Base-by-base conservation (phyloP, 768 basidiomycete species). In the Brasilioporus rufonigricans region DNA sequence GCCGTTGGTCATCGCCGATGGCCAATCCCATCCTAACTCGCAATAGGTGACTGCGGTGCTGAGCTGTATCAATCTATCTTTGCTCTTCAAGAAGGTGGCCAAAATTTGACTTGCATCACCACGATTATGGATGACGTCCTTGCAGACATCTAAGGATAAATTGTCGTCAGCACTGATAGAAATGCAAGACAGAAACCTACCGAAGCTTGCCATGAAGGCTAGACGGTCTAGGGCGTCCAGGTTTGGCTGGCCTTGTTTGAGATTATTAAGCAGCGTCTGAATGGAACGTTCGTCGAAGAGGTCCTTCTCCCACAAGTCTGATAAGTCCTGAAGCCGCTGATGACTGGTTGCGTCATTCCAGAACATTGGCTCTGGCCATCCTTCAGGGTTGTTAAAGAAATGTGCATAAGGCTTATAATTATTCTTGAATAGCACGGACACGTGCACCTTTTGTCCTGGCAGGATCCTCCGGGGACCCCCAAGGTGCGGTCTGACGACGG, bases 371-470 rank as follows among this genome's bases (percentile, higher is more conserved):
- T 62, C 68, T 5, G 64, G 70, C 69, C 69, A 70, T 18, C 54
- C 44, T 33, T 58, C 56, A 6, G 58, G 44, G 9, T 56, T 64
- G 24, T 58, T 63, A 45, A 50, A 58, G 49, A 70, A 68, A 23
- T 24, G 58, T 1, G 65, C 68, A 39, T 31, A 43, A 8, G 69
- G 61, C 35, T 62, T 69, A 57, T 70, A 70, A 26, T 70, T 61
- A 41, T 57, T 53, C 56, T 64, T 71, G 64, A 68, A 70, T 1
- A 70, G 33, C 27, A 44, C 70, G 1, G 69, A 71, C 8, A 71
- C 64, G 46, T 70, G 69, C n/a, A 70, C 61, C 39, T 63, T 71
- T 39, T 70, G 70, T 14, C 69, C 69, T 0, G 58, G 65, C 4
- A 70, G 26, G 27, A 70, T 70, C 31, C 47, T 60, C 14, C 70